A percentile compares a stretch with the other conserved stretches of the same genome.
Conservation (phyloP, 495 filamentous ascomycete species). For the Friedmanniomyces endolithicus region DNA sequence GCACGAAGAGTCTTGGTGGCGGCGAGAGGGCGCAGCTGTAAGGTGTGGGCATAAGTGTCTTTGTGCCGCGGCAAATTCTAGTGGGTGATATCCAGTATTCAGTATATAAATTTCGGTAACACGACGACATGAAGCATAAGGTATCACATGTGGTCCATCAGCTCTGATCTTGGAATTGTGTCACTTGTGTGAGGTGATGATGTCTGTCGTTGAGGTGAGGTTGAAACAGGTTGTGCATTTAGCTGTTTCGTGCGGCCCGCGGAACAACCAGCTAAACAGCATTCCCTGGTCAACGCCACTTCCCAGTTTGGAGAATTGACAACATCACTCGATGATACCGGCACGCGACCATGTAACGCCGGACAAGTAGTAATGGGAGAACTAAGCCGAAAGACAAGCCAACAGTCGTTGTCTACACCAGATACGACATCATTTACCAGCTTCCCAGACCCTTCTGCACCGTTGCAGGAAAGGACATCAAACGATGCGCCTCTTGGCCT, state of each 20-base stretch:
- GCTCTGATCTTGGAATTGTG: too few relatives aligned
- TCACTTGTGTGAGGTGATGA: too few relatives aligned
- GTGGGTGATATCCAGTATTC: not conserved
- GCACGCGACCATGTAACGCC: slow-evolving; percentile 2
- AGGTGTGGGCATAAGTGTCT: not conserved
- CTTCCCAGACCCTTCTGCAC: slow-evolving; percentile 12
- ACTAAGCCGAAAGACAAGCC: slow-evolving; percentile 14
- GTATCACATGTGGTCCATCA: too few relatives aligned
- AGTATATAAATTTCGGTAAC: too few relatives aligned
- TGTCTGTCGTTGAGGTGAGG: too few relatives aligned
- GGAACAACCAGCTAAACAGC: not conserved
- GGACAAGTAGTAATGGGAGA: slow-evolving; percentile 1
- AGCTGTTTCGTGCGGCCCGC: not conserved
- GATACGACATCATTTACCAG: slow-evolving; percentile 12
- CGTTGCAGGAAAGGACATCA: not conserved
- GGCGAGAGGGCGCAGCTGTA: slow-evolving; percentile 21
- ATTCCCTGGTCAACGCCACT: not conserved
- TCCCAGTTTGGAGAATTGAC: not conserved
- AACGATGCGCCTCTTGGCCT: not conserved
- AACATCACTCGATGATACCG: not conserved
- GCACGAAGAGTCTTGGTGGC: slow-evolving; percentile 28
- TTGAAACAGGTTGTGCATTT: too few relatives aligned
- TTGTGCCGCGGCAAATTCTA: not conserved
- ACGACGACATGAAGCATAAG: not conserved
- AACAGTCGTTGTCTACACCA: not conserved